Conservation (phyloP, 768 basidiomycete species). For the Coprinopsis marcescibilis region DNA sequence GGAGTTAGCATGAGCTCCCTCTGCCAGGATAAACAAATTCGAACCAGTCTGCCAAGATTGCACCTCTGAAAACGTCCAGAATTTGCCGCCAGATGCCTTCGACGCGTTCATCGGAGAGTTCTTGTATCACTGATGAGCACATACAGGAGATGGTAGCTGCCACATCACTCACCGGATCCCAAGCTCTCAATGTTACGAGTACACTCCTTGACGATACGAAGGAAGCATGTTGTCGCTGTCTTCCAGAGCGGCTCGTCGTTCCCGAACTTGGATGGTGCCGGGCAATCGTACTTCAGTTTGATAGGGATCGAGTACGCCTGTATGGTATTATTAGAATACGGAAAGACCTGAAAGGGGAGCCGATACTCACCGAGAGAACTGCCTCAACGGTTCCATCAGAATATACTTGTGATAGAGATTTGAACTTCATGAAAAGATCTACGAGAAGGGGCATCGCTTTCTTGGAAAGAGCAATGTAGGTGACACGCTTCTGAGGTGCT, state of each 20-base stretch:
- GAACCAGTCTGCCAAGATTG: slow-evolving; percentile 81
- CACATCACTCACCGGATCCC: slow-evolving; percentile 36
- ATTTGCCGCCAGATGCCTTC: slow-evolving; percentile 85
- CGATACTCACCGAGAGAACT: slow-evolving; percentile 59
- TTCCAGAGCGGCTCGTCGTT: slow-evolving; percentile 91
- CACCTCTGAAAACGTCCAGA: slow-evolving; percentile 76
- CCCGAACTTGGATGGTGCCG: slow-evolving; percentile 80
- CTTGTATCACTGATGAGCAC: slow-evolving; percentile 23
- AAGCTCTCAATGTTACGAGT: slow-evolving; percentile 45
- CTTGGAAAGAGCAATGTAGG: slow-evolving; percentile 88
- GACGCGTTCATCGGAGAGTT: slow-evolving; percentile 54
- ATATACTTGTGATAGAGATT: slow-evolving; percentile 56
- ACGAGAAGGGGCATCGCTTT: slow-evolving; percentile 80
- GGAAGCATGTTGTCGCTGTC: slow-evolving; percentile 79
- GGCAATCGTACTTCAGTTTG: slow-evolving; percentile 93
- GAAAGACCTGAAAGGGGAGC: neutral
- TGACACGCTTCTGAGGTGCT: slow-evolving; percentile 58
- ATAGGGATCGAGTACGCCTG: slow-evolving; percentile 88
- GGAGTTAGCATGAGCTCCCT: neutral
- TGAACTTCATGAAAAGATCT: slow-evolving; percentile 68
- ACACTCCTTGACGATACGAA: slow-evolving; percentile 68
- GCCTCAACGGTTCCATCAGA: slow-evolving; percentile 79
- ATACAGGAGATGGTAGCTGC: neutral
- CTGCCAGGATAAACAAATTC: slow-evolving; percentile 16
- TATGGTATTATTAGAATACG: neutral